phyloP scores from a whole-genome alignment of 305 asterid species.

The Fraxinus platypoda region DNA sequence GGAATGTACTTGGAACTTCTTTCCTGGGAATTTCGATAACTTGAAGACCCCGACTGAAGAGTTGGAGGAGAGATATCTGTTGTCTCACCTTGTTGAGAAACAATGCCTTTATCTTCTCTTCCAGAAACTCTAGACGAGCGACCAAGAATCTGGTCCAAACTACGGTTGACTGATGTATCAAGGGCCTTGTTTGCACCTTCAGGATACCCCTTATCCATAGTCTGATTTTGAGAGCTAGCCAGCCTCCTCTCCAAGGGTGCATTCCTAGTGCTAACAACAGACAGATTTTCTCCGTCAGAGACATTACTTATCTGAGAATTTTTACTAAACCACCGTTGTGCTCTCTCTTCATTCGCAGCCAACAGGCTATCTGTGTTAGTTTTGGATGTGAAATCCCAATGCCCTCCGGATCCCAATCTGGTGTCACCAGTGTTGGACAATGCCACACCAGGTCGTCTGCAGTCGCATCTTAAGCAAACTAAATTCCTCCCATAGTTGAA shows the following conservation, averaged over 20 bases:
- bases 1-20: conserved; percentile 30
- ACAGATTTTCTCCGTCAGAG: conserved; percentile 37
- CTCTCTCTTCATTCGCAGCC: conserved; percentile 41
- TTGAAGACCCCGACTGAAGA: conserved; percentile 23
- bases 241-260: conserved; percentile 37
- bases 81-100: conserved; percentile 23
- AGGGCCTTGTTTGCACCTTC: conserved; percentile 15
- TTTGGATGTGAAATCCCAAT: conserved; percentile 17
- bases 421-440: conserved; percentile 33
- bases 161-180: conserved; percentile 27
- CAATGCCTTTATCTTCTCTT: background rate
- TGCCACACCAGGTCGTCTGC: conserved; percentile 55
- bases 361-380: conserved; percentile 26
- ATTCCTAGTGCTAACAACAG: conserved; percentile 34
- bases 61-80: conserved; percentile 21
- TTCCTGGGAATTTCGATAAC: conserved; percentile 16
- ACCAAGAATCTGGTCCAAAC: conserved; percentile 33
- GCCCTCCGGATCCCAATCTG: conserved; percentile 27
- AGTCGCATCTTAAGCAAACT: conserved; percentile 79
- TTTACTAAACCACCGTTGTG: conserved; percentile 35
- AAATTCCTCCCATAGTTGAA: conserved; percentile 72
- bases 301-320: conserved; percentile 31
- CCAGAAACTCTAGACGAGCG: conserved; percentile 12
- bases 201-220: conserved; percentile 18
- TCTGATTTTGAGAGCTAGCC: conserved; percentile 22